Percentiles rank a stretch among this genome's conserved stretches.
These are phyloP conservation scores for Inonotus obliquus DNA, from an alignment of 1,284 basidiomycete genomes.

Conservation along the genomic window DNA sequence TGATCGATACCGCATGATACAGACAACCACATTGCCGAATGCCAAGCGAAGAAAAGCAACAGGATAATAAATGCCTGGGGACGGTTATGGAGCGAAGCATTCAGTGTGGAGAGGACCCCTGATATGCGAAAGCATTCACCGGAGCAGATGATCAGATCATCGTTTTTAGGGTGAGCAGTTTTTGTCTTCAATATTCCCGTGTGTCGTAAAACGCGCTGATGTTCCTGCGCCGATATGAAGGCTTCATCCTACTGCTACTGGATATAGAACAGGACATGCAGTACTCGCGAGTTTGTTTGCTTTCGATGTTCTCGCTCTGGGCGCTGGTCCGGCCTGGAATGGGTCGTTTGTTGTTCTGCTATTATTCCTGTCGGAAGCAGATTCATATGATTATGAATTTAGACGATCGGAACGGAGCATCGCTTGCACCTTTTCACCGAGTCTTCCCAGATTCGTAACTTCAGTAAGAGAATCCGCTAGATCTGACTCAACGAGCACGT, in stretches of 20 bases:
- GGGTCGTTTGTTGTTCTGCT: background rate
- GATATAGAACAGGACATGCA: too few species aligned
- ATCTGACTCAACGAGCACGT: background rate
- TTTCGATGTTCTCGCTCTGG: background rate
- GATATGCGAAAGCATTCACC: background rate
- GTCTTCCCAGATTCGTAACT: background rate
- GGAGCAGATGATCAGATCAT: background rate
- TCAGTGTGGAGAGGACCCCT: background rate
- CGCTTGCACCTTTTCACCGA: background rate
- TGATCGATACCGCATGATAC: background rate
- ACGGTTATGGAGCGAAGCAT: background rate
- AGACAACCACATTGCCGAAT: background rate
- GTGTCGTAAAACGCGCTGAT: background rate
- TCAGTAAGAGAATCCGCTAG: background rate
- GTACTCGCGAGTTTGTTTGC: background rate
- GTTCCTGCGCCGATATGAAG: background rate
- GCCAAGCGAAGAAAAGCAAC: background rate
- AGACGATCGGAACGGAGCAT: background rate
- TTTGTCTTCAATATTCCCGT: background rate
- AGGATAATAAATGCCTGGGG: background rate
- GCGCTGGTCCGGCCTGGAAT: background rate
- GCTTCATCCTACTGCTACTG: too few species aligned
- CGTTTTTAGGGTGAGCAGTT: background rate
- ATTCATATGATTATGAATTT: background rate
- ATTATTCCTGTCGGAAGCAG: background rate